Base-by-base conservation (phyloP, 345 rosid genomes). In the Hypericum androsaemum region DNA sequence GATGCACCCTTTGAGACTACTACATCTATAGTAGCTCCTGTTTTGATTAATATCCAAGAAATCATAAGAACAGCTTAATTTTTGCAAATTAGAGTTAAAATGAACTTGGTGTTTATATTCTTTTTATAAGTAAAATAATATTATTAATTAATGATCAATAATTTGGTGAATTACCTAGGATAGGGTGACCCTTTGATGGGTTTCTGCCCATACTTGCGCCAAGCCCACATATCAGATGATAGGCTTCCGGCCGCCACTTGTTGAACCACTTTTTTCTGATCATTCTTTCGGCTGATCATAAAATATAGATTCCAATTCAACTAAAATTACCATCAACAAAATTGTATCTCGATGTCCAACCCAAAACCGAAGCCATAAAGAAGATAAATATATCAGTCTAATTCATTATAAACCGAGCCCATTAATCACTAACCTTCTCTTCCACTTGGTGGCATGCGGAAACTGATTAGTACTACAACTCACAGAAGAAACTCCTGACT, bases 131-230 rank as follows among this genome's bases (percentile, higher is more conserved):
- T 1, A 22, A 4, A 22, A 1, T 22, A 22, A 22, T 22, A 1
- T 22, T 22, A 22, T 22, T 22, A 22, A 22, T 1, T 22, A 22
- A 22, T 22, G 32, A 22, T 1, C 32, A 22, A 22, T 22, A 22
- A 42, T 47, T 45, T 9, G 39, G 8, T 59, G 13, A 67, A 42
- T 54, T 39, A 81, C 94, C 94, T 78, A 47, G 95, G 95, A 74
- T 80, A 73, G 4, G 87, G 89, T 15, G 95, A 85, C 36, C 95
- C 95, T 40, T 82, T 85, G 54, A 85, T 85, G 41, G 89, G 89
- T 72, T 85, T 85, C 63, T 85, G 94, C 7, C 94, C 94, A 58
- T 85, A 85, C 66, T 86, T 86, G 17, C 90, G 63, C 95, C 90
- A 86, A 45, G 95, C 83, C 95, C 95, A 86, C 71, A 16, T 76